Conservation (phyloP, 495 filamentous ascomycete genomes). For the Thermochaetoides thermophila region DNA sequence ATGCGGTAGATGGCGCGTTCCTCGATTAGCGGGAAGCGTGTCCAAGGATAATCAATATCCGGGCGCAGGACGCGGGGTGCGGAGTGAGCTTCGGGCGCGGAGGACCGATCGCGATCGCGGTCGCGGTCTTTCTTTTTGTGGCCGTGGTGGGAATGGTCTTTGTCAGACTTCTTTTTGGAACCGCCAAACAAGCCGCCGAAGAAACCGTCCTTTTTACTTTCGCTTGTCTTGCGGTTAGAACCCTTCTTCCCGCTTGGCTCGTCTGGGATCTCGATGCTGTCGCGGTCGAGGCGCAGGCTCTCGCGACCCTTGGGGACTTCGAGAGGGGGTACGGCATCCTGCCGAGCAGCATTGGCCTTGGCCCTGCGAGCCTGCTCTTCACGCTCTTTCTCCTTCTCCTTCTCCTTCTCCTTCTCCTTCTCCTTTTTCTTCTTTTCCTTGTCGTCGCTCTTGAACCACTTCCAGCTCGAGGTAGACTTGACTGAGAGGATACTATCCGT, state of each 20-base stretch:
- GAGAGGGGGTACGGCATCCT: conserved; percentile 72
- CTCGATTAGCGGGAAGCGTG: conserved; percentile 86
- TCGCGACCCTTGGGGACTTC: conserved; percentile 58
- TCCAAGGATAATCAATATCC: conserved; percentile 91
- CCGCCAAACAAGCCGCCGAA: conserved; percentile 87
- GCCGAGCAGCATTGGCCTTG: conserved; percentile 38
- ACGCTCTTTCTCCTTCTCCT: conserved; percentile 40
- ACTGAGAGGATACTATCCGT: conserved; percentile 29
- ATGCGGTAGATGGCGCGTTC: conserved; percentile 96
- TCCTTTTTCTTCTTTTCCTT: conserved; percentile 29
- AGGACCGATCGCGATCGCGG: conserved; percentile 67
- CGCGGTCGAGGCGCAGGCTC: conserved; percentile 68
- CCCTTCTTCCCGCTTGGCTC: conserved; percentile 81
- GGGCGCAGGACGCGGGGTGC: conserved; percentile 58
- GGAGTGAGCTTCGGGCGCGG: conserved; percentile 62
- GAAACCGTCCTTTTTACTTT: conserved; percentile 72
- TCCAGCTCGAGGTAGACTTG: conserved; percentile 84
- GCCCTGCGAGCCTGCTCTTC: conserved; percentile 40
- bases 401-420: conserved; percentile 54
- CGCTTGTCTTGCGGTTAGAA: conserved; percentile 53
- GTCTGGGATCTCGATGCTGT: conserved; percentile 50
- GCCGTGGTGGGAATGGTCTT: conserved; percentile 41
- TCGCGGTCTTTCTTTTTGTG: conserved; percentile 60
- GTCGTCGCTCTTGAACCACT: conserved; percentile 35
- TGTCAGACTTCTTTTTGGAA: conserved; percentile 58